These are phyloP conservation scores for Mrakia blollopis DNA, from an alignment of 768 basidiomycete species.

Conservation along the genomic window DNA sequence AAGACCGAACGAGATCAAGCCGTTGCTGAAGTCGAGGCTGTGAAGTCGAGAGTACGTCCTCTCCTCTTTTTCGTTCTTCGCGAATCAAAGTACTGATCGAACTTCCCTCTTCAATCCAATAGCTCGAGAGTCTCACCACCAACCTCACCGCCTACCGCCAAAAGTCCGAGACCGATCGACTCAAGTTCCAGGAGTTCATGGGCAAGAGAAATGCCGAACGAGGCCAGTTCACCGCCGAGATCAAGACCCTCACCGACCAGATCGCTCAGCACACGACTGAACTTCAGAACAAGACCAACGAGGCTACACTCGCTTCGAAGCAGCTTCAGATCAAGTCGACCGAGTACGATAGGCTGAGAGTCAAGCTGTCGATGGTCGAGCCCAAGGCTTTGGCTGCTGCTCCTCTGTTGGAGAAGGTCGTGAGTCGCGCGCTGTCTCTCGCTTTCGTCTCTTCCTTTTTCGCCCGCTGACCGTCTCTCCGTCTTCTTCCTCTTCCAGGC, in stretches of 20 bases:
- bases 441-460: background rate
- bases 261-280: background rate
- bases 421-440: background rate
- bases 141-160: conserved; percentile 2
- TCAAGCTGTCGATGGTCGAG: conserved; percentile 17
- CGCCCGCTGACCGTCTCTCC: background rate
- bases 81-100: background rate
- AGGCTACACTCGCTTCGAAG: background rate
- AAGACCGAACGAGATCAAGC: conserved; percentile 11
- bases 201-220: background rate
- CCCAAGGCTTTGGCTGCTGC: background rate
- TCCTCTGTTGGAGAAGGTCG: background rate
- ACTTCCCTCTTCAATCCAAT: background rate
- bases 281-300: conserved; percentile 2
- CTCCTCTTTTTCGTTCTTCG: background rate
- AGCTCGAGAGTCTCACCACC: conserved; percentile 9
- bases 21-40: background rate
- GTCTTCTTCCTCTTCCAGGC: background rate
- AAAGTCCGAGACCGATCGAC: conserved; percentile 3
- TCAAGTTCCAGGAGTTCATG: conserved; percentile 19
- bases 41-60: conserved; percentile 2
- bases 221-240: background rate
- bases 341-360: background rate
- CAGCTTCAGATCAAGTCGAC: conserved; percentile 9
- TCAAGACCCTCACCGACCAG: conserved; percentile 14